These are phyloP conservation scores for Schrenkiella parvula DNA, from an alignment of 345 rosid species.

Conservation along the genomic window DNA sequence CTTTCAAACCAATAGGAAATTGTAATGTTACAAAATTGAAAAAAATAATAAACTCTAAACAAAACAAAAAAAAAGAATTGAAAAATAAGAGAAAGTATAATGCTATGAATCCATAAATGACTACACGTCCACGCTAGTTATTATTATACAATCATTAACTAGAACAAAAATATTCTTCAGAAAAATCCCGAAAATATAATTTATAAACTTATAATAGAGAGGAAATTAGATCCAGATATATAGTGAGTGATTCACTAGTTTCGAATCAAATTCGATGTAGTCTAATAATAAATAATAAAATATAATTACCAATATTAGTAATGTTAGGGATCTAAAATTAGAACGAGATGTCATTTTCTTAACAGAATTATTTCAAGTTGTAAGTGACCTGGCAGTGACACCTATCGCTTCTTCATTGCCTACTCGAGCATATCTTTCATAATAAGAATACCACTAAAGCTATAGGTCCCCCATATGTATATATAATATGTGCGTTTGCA, in stretches of 20 bases:
- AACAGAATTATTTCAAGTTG: not conserved
- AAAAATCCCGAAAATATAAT: not conserved
- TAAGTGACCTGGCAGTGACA: slow-evolving; percentile 10
- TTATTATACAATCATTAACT: not conserved
- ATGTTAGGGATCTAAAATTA: slow-evolving; percentile 3
- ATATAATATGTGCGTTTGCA: too few relatives aligned
- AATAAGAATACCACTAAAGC: not conserved
- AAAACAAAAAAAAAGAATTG: too few relatives aligned
- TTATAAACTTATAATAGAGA: not conserved
- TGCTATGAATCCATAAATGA: too few relatives aligned
- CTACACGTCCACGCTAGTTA: not conserved
- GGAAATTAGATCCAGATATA: not conserved
- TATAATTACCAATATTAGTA: not conserved
- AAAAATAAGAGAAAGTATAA: too few relatives aligned
- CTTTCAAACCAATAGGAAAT: not conserved
- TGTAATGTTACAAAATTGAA: too few relatives aligned
- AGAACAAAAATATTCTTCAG: not conserved
- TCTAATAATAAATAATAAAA: not conserved
- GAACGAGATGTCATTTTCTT: slow-evolving; percentile 12
- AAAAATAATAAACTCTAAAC: too few relatives aligned
- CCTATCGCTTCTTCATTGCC: slow-evolving; percentile 7
- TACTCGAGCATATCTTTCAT: slow-evolving; percentile 5
- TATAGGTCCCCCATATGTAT: not conserved
- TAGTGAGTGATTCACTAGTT: slow-evolving; percentile 4
- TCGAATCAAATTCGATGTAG: slow-evolving; percentile 15